These are phyloP conservation scores for Adansonia gregorii DNA, from an alignment of 441 rosid genomes.

Conservation along the genomic window DNA sequence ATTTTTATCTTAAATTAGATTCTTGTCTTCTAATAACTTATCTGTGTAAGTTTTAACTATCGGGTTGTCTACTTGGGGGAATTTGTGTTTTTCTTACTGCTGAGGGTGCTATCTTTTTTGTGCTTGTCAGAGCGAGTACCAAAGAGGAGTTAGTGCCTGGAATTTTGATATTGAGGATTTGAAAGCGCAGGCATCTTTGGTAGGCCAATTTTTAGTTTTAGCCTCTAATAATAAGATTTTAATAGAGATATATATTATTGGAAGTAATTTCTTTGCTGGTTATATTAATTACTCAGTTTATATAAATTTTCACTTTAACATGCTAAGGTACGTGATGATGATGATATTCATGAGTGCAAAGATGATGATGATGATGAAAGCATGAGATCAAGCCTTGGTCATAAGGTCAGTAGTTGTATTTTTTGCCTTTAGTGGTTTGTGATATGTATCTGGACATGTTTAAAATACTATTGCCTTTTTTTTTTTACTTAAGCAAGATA, in stretches of 20 bases:
- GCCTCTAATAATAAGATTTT: constrained; percentile 20
- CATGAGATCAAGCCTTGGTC: constrained; percentile 36
- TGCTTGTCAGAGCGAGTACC: constrained; percentile 84
- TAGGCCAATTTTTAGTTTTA: constrained; percentile 39
- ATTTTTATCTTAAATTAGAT: constrained; percentile 18
- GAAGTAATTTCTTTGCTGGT: constrained; percentile 23
- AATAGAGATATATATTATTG: neutral
- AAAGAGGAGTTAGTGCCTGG: constrained; percentile 99
- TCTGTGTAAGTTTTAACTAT: neutral
- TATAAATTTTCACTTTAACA: constrained; percentile 23
- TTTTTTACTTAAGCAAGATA: neutral
- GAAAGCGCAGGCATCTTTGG: constrained; percentile 94
- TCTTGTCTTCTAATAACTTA: neutral
- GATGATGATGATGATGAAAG: constrained; percentile 55
- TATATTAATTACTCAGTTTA: constrained; percentile 16
- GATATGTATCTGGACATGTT: neutral
- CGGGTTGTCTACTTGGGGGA: neutral
- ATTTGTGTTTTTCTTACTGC: constrained; percentile 9
- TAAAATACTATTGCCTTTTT: constrained; percentile 11
- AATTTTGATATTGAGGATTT: constrained; percentile 94
- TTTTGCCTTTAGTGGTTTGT: neutral
- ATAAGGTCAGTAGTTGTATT: constrained; percentile 24
- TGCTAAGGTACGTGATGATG: constrained; percentile 75
- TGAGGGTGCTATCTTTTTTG: constrained; percentile 23
- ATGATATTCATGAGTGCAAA: constrained; percentile 59